A percentile compares a stretch with the other conserved stretches of the same genome.
These are phyloP conservation scores for Lasiodiplodia citricola DNA, from an alignment of 2,329 filamentous ascomycete genomes.

Conservation along the genomic window DNA sequence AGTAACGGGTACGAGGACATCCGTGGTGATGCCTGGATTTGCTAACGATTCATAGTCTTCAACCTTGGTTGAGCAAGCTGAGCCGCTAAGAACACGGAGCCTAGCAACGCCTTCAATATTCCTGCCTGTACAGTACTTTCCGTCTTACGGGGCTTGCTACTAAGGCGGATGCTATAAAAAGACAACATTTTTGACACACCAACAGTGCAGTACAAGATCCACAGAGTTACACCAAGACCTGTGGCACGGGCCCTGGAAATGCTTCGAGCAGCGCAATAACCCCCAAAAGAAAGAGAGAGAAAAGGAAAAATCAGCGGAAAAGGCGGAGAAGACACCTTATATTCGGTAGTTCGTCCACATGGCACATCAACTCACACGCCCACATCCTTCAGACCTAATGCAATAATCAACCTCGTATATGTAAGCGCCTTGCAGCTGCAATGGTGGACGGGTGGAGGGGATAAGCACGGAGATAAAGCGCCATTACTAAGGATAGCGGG, in stretches of 20 bases:
- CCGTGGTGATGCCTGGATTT: background rate
- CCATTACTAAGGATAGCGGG: constrained; percentile 14
- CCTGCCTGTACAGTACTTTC: no score
- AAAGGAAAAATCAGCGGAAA: background rate
- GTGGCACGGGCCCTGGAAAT: background rate
- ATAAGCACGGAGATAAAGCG: constrained; percentile 2
- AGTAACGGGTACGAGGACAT: background rate
- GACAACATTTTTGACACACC: background rate
- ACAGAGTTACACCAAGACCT: background rate
- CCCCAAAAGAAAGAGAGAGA: background rate
- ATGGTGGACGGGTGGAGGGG: constrained; percentile 13
- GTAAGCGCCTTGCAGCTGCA: background rate
- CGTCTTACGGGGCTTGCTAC: background rate
- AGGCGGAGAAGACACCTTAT: no score
- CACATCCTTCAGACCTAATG: background rate
- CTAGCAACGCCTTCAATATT: background rate
- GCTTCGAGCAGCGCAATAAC: background rate
- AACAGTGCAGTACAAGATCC: background rate
- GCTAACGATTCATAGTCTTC: background rate
- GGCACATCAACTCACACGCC: no score
- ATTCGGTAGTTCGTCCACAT: no score
- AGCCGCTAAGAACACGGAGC: background rate
- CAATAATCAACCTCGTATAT: background rate
- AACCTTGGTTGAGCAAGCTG: background rate
- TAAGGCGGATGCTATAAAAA: background rate